Evolutionary conservation across 257 asterid species (phyloP), one percentile per base, ranked within the genome.

Genomic region (Lavandula angustifolia): DNA sequence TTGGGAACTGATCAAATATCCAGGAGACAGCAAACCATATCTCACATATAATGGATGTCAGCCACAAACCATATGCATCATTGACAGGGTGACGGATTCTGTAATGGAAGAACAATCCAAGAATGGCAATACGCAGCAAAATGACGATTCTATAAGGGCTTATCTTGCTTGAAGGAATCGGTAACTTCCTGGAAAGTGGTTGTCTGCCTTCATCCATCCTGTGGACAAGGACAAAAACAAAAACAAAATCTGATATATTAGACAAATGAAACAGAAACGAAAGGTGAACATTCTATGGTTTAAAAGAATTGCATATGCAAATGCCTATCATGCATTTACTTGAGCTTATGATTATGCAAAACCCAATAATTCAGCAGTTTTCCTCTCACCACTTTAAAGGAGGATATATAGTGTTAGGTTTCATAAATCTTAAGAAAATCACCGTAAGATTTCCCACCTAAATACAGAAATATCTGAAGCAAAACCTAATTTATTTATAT

Each of bases 181-280:
- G 96, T 51, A 74, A 58, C 82, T 92, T 92, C 70, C 98, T 81
- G 3, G 98, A 89, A 66, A 92, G 97, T 5, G 98, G 98, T 44
- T 92, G 98, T 74, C 98, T 80, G 65, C 98, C 98, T 84, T 92
- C 97, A 49, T 92, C 98, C 96, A 81, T 85, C 91, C 98, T 92
- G 77, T 59, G 65, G 75, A 67, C 38, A 54, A 64, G 6, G 8
- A 58, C 6, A 51, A 54, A 59, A 32, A 58, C 6, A 51, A 54
- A 59, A 32, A 14, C 4, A 43, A 69, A 54, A 8, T 9, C 42
- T 10, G 12, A 48, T n/a, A 10, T 54, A 29, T 62, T 37, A 37
- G 43, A 71, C 11, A 40, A 53, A 11, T 14, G 16, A 53, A 66
- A 34, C 18, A 22, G 64, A 54, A 67, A 38, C 41, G 9, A 38